phyloP scores from a whole-genome alignment of 2,329 filamentous ascomycete species.

The Penicillium sp. region DNA sequence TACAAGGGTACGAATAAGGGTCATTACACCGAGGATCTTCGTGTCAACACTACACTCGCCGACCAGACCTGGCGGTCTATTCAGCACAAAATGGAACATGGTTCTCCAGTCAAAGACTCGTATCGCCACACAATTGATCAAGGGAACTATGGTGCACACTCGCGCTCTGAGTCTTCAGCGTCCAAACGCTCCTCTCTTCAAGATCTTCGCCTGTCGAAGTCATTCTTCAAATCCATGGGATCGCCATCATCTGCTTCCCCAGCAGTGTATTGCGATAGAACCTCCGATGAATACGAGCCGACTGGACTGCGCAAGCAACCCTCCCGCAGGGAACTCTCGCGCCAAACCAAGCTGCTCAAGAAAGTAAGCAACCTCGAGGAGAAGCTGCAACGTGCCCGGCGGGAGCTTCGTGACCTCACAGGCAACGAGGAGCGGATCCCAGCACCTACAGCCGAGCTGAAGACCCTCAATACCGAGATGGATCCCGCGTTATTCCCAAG shows the following conservation, averaged over 20 bases:
- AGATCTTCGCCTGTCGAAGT: slow-evolving; percentile 37
- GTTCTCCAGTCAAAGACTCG: slow-evolving; percentile 12
- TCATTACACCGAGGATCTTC: slow-evolving; percentile 26
- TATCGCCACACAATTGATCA: slow-evolving; percentile 15
- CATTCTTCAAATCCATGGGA: slow-evolving; percentile 29
- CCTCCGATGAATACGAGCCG: slow-evolving; percentile 26
- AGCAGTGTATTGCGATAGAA: slow-evolving; percentile 14
- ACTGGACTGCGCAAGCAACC: slow-evolving; percentile 45
- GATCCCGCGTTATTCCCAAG: slow-evolving; percentile 27
- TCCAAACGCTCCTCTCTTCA: slow-evolving; percentile 36
- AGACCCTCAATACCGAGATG: slow-evolving; percentile 25
- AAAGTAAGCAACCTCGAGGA: slow-evolving; percentile 60
- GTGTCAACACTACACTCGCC: slow-evolving; percentile 21
- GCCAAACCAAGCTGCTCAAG: slow-evolving; percentile 57
- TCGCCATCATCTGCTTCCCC: slow-evolving; percentile 28
- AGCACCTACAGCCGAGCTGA: slow-evolving; percentile 12
- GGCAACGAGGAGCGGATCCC: slow-evolving; percentile 34
- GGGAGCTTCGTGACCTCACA: slow-evolving; percentile 53
- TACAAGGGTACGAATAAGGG: slow-evolving; percentile 45
- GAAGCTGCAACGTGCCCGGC: slow-evolving; percentile 56
- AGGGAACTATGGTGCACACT: neutral
- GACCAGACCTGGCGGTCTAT: slow-evolving; percentile 38
- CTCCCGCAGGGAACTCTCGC: slow-evolving; percentile 57
- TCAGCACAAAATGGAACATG: slow-evolving; percentile 32
- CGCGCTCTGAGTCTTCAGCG: slow-evolving; percentile 22